These are phyloP conservation scores for Fremontodendron californicum DNA, from an alignment of 345 rosid species.

Conservation along the genomic window DNA sequence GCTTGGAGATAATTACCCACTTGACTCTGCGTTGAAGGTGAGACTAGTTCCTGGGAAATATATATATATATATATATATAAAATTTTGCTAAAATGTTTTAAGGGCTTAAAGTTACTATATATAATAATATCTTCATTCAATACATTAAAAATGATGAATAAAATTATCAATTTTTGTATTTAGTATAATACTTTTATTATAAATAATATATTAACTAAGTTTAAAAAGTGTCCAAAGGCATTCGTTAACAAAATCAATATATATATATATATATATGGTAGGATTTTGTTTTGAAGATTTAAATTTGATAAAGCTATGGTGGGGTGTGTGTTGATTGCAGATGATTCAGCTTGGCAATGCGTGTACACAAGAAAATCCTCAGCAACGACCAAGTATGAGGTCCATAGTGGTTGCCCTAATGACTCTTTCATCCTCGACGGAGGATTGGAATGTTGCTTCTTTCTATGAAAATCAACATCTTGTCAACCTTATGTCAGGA, in stretches of 20 bases:
- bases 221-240: too few species aligned
- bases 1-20: constrained; percentile 66
- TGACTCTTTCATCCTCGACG: constrained; percentile 60
- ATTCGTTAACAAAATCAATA: too few species aligned
- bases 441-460: constrained; percentile 81
- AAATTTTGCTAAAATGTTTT: too few species aligned
- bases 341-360: constrained; percentile 88
- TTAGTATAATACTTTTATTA: too few species aligned
- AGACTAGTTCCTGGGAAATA: neutral
- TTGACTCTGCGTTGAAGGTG: constrained; percentile 79
- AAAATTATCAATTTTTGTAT: too few species aligned
- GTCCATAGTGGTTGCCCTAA: constrained; percentile 82
- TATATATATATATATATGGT: too few species aligned
- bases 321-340: constrained; percentile 35
- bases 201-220: too few species aligned
- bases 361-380: constrained; percentile 77
- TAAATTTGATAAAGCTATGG: neutral
- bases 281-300: neutral
- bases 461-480: constrained; percentile 63
- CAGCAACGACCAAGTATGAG: constrained; percentile 82
- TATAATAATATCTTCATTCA: too few species aligned
- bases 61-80: too few species aligned
- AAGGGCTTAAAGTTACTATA: too few species aligned
- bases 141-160: too few species aligned
- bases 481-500: constrained; percentile 74